Evolutionary conservation across 306 rosid genomes (phyloP), one percentile per base, ranked within the genome.

Genomic region (Leucaena leucocephala): DNA sequence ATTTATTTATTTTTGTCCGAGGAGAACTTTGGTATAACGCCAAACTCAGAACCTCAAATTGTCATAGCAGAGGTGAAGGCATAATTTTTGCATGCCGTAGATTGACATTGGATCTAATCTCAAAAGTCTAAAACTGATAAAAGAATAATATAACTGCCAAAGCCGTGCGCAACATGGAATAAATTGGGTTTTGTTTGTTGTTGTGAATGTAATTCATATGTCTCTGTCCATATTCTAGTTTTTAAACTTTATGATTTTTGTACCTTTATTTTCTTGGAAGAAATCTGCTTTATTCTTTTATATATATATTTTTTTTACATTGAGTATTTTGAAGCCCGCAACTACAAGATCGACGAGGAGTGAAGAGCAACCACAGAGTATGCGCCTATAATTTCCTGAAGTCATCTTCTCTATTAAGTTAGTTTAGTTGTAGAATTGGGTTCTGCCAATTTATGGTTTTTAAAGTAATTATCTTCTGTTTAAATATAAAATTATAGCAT

Each of bases 311-410:
- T 62, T 22, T 7, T 63, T 68, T 65, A n/a, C 17, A 22, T 27
- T 59, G 38, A 72, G 76, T 78, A 9, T 66, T 59, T 19, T 57
- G 80, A 78, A 87, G 91, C 63, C 59, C 63, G 19, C 81, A 48
- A 45, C 74, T 65, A 42, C 75, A 66, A 17, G 72, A 3, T 10
- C 34, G 8, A 55, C 48, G 8, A 45, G 21, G 59, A 45, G 40
- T 34, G 59, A 33, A 50, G 76, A 13, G 59, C 22, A 80, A 13
- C 75, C 76, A 21, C 50, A 55, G 72, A 7, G 94, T 90, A 86
- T 54, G 80, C 33, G 6, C 40, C 54, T 21, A 38, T 16, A 33
- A 19, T 69, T 48, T 62, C 13, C 7, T 68, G 42, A 8, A 42
- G 15, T 66, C 4, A 16, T 72, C 46, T 45, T 45, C 19, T 58